phyloP scores from a whole-genome alignment of 169 alveolate species.

The Cryptosporidium viatorum region DNA sequence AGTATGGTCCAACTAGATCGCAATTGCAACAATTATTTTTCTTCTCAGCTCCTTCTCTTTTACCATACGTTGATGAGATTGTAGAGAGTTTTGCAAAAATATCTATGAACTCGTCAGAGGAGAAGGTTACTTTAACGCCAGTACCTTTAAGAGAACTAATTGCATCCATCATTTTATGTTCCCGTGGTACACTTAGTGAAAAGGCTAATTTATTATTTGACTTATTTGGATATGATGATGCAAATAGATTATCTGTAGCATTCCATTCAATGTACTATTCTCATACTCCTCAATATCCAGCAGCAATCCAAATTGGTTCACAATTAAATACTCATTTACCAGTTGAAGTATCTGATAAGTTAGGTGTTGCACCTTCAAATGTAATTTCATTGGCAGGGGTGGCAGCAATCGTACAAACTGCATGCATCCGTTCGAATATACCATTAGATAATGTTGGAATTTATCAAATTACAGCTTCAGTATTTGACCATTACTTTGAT shows the following conservation, averaged over 20 bases:
- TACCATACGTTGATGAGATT: conserved; percentile 74
- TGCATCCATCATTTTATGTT: conserved; percentile 63
- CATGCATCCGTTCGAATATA: conserved; percentile 63
- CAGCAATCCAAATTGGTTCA: conserved; percentile 72
- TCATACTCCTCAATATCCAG: conserved; percentile 74
- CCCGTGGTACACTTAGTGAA: conserved; percentile 76
- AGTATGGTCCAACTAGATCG: conserved; percentile 72
- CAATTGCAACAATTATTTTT: conserved; percentile 72
- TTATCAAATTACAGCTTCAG: conserved; percentile 73
- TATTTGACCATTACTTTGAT: conserved; percentile 73
- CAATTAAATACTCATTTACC: conserved; percentile 72
- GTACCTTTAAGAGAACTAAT: conserved; percentile 71
- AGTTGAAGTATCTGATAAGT: conserved; percentile 62
- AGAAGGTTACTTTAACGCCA: conserved; percentile 55
- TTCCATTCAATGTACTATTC: conserved; percentile 73
- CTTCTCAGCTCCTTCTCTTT: conserved; percentile 66
- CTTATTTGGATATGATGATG: conserved; percentile 71
- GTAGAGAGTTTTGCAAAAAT: conserved; percentile 73
- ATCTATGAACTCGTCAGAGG: conserved; percentile 50
- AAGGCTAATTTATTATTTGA: conserved; percentile 71
- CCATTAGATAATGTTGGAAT: conserved; percentile 75
- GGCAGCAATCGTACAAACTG: conserved; percentile 74
- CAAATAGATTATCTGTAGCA: conserved; percentile 61
- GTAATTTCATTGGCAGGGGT: conserved; percentile 67
- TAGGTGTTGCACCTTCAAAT: conserved; percentile 74